Evolutionary conservation across 768 basidiomycete species (phyloP), one percentile per base, ranked within the genome.

Genomic region (Pisolithus orientalis): DNA sequence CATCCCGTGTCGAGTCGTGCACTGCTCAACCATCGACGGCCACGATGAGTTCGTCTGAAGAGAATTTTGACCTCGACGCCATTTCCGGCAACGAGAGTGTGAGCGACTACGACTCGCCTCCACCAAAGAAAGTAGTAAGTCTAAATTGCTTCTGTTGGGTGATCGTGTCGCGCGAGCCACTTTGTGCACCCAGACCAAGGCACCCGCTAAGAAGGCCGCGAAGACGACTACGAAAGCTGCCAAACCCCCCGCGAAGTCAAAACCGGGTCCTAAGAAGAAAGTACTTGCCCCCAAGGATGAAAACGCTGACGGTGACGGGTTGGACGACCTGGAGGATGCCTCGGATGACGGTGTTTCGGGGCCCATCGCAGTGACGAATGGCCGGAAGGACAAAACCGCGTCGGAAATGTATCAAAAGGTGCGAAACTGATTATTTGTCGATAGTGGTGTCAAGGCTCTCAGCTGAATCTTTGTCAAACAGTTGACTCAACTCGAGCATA

Each of bases 401-500:
- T 91, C 90, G 6, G 91, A 97, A 63, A 94, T 80, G 37, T 95
- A 94, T 64, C 85, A 84, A 49, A 94, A 93, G 80, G 93, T 91
- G 44, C 58, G 77, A 39, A 31, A 49, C n/a, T 16, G 31, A 47
- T 9, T 1, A 21, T 40, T 34, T 24, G 37, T 5, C 16, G 14
- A 34, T 5, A 9, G 21, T 21, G 21, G 21, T 27, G 27, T 40
- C 13, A 5, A 31, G 25, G 8, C 24, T 44, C 47, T 3, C 37
- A n/a, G 31, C 40, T 48, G 28, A 55, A 32, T 53, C 49, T 32
- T 51, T 21, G 27, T 5, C 11, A 11, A 11, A 34, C 59, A 99
- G 95, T 80, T 98, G 46, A 83, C 91, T 1, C 94, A 93, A 84
- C 75, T 95, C 29, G 94, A 99, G 65, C 96, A 98, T 61, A 90